phyloP scores from a whole-genome alignment of 345 rosid species.

The Hypericum perforatum region DNA sequence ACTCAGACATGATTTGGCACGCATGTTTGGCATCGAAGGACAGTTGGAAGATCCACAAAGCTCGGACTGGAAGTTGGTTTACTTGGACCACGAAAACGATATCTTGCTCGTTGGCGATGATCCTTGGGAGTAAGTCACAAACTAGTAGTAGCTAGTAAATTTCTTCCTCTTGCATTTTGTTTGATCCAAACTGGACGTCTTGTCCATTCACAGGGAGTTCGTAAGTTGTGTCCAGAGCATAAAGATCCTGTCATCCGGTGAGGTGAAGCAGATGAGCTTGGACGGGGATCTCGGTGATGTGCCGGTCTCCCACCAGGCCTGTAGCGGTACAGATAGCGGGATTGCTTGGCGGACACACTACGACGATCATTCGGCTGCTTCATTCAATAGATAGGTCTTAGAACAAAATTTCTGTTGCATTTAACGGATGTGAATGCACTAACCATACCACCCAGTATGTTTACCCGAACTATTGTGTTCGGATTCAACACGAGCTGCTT shows the following conservation, averaged over 20 bases:
- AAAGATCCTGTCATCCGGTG: constrained; percentile 81
- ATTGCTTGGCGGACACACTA: constrained; percentile 80
- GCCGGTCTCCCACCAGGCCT: constrained; percentile 63
- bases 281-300: constrained; percentile 77
- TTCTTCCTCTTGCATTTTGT: background rate
- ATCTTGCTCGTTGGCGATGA: constrained; percentile 93
- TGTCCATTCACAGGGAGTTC: constrained; percentile 58
- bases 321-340: constrained; percentile 80
- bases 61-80: constrained; percentile 90
- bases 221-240: constrained; percentile 84
- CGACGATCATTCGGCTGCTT: constrained; percentile 76
- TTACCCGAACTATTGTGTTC: too few species aligned
- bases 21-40: constrained; percentile 96
- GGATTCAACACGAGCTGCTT: too few species aligned
- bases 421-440: too few species aligned
- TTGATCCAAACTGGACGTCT: constrained; percentile 5
- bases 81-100: constrained; percentile 87
- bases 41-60: constrained; percentile 87
- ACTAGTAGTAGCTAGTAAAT: background rate
- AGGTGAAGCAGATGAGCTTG: constrained; percentile 92
- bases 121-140: constrained; percentile 88
- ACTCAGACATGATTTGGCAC: constrained; percentile 77
- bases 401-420: too few species aligned
- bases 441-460: too few species aligned
- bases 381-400: constrained; percentile 50